A percentile compares a stretch with the other conserved stretches of the same genome.
These are phyloP conservation scores for Setaria viridis DNA, from an alignment of 202 grass and related monocot genomes.

Conservation along the genomic window DNA sequence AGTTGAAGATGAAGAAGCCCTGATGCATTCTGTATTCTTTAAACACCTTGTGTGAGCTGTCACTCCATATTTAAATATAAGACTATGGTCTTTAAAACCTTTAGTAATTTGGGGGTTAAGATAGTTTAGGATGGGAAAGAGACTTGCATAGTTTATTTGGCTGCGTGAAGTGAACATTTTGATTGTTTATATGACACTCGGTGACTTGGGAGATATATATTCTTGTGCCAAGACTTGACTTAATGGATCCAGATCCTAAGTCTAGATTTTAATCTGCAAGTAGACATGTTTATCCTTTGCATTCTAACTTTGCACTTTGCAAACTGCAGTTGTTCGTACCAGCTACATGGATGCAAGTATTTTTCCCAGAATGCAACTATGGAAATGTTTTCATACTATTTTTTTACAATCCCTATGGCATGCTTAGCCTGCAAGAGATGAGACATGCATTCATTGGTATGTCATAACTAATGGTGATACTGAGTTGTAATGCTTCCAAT, in stretches of 20 bases:
- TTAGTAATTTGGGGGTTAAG: background rate
- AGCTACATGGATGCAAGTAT: no score
- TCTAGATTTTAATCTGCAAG: background rate
- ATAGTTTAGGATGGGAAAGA: background rate
- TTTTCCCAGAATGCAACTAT: no score
- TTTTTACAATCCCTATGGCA: no score
- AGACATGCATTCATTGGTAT: background rate
- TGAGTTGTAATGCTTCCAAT: no score
- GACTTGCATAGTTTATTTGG: background rate
- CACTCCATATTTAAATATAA: no score
- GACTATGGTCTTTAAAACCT: background rate
- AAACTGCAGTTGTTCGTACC: no score
- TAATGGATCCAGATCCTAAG: background rate
- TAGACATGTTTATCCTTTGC: no score
- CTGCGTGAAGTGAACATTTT: background rate
- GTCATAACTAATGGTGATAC: no score
- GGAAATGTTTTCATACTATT: no score
- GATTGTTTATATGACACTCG: background rate
- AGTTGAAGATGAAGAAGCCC: background rate
- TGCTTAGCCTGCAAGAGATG: no score
- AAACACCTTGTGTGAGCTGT: background rate
- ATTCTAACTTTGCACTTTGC: no score
- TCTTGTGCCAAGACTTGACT: background rate
- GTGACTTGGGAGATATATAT: background rate
- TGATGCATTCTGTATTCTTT: no score